A percentile compares a stretch with the other conserved stretches of the same genome.
These are phyloP conservation scores for Wallacemonas sp. DNA, from an alignment of 208 protist genomes.

Conservation along the genomic window DNA sequence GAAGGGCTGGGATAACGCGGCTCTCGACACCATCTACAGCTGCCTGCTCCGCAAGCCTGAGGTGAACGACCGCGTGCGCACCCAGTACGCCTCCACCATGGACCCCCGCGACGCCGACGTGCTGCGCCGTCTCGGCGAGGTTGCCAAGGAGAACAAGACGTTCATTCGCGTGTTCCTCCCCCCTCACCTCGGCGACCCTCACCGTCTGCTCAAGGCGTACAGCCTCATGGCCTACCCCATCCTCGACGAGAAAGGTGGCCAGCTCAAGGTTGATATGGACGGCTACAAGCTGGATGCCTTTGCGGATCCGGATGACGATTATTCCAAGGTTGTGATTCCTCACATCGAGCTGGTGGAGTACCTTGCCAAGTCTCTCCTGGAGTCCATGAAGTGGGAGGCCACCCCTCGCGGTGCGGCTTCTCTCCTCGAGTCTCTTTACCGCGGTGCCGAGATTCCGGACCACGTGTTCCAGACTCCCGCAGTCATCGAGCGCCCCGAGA, in stretches of 20 bases:
- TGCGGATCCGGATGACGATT: conserved; percentile 90
- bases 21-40: conserved; percentile 83
- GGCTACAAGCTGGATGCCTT: conserved; percentile 83
- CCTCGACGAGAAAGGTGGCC: conserved; percentile 87
- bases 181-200: conserved; percentile 84
- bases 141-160: conserved; percentile 87
- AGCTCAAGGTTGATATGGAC: conserved; percentile 88
- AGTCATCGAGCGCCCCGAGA: conserved; percentile 80
- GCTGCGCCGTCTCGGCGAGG: conserved; percentile 73
- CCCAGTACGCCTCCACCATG: conserved; percentile 84
- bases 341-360: conserved; percentile 88
- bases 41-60: conserved; percentile 87
- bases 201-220: conserved; percentile 89
- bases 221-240: conserved; percentile 91
- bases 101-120: conserved; percentile 85
- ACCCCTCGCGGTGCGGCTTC: conserved; percentile 85
- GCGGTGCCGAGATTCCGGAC: conserved; percentile 86
- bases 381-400: conserved; percentile 90
- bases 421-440: conserved; percentile 89
- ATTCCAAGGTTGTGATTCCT: conserved; percentile 88
- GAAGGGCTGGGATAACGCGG: conserved; percentile 91
- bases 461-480: conserved; percentile 90
- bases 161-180: conserved; percentile 87
- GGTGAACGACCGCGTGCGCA: conserved; percentile 83
- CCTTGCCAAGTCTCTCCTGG: conserved; percentile 82